These are phyloP conservation scores for Mortierella sp. DNA, from an alignment of 371 early-diverging fungal genomes.

Conservation along the genomic window DNA sequence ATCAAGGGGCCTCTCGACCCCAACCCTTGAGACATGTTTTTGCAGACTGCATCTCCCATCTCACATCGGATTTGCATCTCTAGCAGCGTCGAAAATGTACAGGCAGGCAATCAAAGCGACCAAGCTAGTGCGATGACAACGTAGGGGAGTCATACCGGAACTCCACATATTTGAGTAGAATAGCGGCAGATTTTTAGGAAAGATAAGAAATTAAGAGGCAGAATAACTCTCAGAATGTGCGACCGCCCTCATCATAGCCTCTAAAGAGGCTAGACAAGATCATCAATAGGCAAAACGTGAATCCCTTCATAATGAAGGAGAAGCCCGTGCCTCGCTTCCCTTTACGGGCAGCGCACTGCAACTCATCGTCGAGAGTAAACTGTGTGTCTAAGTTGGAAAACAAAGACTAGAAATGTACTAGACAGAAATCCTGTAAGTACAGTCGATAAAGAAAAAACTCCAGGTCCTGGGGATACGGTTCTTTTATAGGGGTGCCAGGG, in stretches of 20 bases:
- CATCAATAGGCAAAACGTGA: conserved; percentile 53
- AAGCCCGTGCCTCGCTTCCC: conserved; percentile 52
- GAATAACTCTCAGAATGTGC: conserved; percentile 56
- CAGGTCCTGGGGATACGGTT: neutral
- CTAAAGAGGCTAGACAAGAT: conserved; percentile 51
- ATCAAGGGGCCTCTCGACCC: too few species aligned
- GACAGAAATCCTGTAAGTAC: conserved; percentile 58
- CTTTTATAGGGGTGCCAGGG: conserved; percentile 25
- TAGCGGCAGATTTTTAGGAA: conserved; percentile 3
- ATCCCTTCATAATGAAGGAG: conserved; percentile 4
- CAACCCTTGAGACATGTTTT: too few species aligned
- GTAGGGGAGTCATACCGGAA: too few species aligned
- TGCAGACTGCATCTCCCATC: too few species aligned
- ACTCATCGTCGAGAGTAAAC: conserved; percentile 58
- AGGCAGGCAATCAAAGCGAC: too few species aligned
- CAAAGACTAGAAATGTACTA: conserved; percentile 58
- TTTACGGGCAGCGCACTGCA: conserved; percentile 58
- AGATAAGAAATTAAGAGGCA: conserved; percentile 1
- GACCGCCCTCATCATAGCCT: conserved; percentile 54
- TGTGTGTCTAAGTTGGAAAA: conserved; percentile 58
- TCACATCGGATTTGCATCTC: too few species aligned
- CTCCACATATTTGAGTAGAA: too few species aligned
- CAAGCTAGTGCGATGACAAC: too few species aligned
- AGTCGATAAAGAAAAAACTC: conserved; percentile 47
- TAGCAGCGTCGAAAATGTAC: too few species aligned